A percentile compares a stretch with the other conserved stretches of the same genome.
Evolutionary conservation across 192 early-diverging fungal genomes (phyloP).

Genomic region (Geranomyces michiganensis): DNA sequence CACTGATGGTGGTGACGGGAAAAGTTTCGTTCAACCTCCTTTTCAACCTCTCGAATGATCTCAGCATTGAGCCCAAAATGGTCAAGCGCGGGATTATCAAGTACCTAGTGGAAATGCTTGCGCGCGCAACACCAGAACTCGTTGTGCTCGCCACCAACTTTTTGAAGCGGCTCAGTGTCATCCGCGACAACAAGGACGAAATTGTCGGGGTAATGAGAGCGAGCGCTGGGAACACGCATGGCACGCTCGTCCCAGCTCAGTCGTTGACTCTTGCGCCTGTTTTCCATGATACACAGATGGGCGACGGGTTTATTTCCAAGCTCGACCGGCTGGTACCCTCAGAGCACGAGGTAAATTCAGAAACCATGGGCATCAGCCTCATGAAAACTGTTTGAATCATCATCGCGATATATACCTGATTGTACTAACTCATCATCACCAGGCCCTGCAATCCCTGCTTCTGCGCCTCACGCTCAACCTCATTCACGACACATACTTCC

Average conservation of each 20-base stretch:
- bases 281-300: constrained; percentile 33
- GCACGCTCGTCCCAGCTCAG: too few species aligned
- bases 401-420: too few species aligned
- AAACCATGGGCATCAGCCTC: too few species aligned
- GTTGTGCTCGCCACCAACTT: constrained; percentile 53
- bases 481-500: constrained; percentile 48
- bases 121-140: constrained; percentile 53
- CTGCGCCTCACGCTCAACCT: constrained; percentile 52
- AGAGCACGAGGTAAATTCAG: constrained; percentile 41
- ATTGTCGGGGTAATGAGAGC: constrained; percentile 52
- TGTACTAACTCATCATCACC: too few species aligned
- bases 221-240: too few species aligned
- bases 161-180: constrained; percentile 55
- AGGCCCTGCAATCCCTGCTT: constrained; percentile 46
- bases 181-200: constrained; percentile 62
- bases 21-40: constrained; percentile 57
- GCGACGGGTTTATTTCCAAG: constrained; percentile 39
- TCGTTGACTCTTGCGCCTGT: background rate
- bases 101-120: constrained; percentile 50
- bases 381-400: too few species aligned
- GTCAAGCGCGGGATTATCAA: constrained; percentile 57
- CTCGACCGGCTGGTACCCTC: constrained; percentile 36
- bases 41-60: constrained; percentile 57
- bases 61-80: constrained; percentile 64
- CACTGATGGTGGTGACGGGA: background rate